A percentile compares a stretch with the other conserved stretches of the same genome.
These are phyloP conservation scores for Schwanniomyces pseudopolymorphus DNA, from an alignment of 805 yeast species.

Conservation along the genomic window DNA sequence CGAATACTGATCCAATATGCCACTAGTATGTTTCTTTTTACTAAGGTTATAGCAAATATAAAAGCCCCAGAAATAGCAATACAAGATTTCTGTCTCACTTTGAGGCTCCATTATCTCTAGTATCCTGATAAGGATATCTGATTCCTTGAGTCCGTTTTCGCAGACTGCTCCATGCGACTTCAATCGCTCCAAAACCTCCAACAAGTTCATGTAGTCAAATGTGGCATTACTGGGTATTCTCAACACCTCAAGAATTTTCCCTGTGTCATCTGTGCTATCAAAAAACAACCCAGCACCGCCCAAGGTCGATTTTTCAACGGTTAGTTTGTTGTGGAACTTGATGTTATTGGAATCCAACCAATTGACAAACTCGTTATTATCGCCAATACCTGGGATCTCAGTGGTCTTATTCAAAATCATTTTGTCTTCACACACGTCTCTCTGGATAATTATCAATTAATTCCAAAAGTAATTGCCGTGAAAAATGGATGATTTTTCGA, in stretches of 20 bases:
- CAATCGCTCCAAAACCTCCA: slow-evolving; percentile 16
- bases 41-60: slow-evolving; percentile 8
- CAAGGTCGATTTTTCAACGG: slow-evolving; percentile 18
- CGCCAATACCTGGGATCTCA: not conserved
- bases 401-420: not conserved
- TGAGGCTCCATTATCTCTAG: slow-evolving; percentile 21
- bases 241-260: slow-evolving; percentile 14
- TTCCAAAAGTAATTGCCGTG: too few relatives aligned
- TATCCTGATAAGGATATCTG: slow-evolving; percentile 19
- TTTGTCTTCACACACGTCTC: too few relatives aligned
- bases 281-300: slow-evolving; percentile 35
- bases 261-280: slow-evolving; percentile 2
- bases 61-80: slow-evolving; percentile 24
- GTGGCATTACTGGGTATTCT: slow-evolving; percentile 16
- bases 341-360: slow-evolving; percentile 14
- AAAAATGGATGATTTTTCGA: too few relatives aligned
- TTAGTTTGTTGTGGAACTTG: slow-evolving; percentile 12
- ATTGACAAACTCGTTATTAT: slow-evolving; percentile 2
- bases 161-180: slow-evolving; percentile 2
- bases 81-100: slow-evolving; percentile 28
- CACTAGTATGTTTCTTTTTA: not conserved
- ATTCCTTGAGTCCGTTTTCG: slow-evolving; percentile 2
- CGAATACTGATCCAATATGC: slow-evolving; percentile 2
- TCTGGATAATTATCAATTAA: too few relatives aligned
- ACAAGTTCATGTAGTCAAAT: slow-evolving; percentile 21